phyloP scores from a whole-genome alignment of 768 basidiomycete species.

The Tricholoma furcatifolium region DNA sequence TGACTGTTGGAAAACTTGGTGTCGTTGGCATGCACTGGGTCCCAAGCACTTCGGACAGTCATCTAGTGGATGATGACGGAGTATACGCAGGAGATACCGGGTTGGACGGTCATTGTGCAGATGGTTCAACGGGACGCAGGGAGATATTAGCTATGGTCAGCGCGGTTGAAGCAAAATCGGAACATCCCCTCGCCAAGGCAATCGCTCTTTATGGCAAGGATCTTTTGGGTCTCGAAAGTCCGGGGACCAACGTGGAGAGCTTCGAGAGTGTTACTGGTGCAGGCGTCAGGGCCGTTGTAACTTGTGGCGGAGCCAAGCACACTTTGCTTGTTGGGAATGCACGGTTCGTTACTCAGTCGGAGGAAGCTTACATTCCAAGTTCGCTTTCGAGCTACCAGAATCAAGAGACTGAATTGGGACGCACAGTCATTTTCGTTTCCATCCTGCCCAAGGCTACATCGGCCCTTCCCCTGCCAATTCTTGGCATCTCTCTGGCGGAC shows the following conservation, averaged over 20 bases:
- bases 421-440: slow-evolving; percentile 88
- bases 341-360: slow-evolving; percentile 61
- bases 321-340: slow-evolving; percentile 76
- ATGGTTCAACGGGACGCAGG: slow-evolving; percentile 58
- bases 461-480: slow-evolving; percentile 54
- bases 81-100: slow-evolving; percentile 42
- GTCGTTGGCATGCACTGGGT: slow-evolving; percentile 82
- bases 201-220: slow-evolving; percentile 82
- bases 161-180: slow-evolving; percentile 86
- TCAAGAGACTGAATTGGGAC: slow-evolving; percentile 68
- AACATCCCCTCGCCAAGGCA: slow-evolving; percentile 95
- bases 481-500: slow-evolving; percentile 87
- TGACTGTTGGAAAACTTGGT: slow-evolving; percentile 91
- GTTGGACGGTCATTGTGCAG: slow-evolving; percentile 50
- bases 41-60: slow-evolving; percentile 25
- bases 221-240: slow-evolving; percentile 43
- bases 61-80: slow-evolving; percentile 29
- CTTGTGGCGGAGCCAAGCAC: slow-evolving; percentile 49
- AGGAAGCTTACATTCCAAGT: slow-evolving; percentile 52
- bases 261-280: slow-evolving; percentile 92
- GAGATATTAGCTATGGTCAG: slow-evolving; percentile 79
- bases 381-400: slow-evolving; percentile 63
- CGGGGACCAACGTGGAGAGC: slow-evolving; percentile 56
- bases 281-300: slow-evolving; percentile 75
- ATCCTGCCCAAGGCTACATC: slow-evolving; percentile 41